Evolutionary conservation across 257 asterid genomes (phyloP), one percentile per base, ranked within the genome.

Genomic region (Thymus mandschuricus): DNA sequence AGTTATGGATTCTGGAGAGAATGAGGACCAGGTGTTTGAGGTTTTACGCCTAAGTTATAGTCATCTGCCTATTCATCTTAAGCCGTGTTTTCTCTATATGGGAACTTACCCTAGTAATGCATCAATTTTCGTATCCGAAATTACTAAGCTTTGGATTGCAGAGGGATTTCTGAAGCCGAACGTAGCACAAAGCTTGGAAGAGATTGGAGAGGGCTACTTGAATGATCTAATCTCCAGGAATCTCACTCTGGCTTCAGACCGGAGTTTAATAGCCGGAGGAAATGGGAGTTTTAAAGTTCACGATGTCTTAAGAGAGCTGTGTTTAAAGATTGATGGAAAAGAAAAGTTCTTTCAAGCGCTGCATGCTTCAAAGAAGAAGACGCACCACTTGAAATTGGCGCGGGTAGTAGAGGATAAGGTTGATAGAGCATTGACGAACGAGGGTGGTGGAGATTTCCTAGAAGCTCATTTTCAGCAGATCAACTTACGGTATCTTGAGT

Each of bases 51-150:
- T 58, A 4, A 58, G 64, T 58, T 58, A 58, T 33, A 33, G 5
- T 38, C 44, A 58, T 41, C 11, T 58, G 41, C 64, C 64, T 31
- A n/a, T 58, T 58, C 64, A 58, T 58, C 15, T 58, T 11, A 58
- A 58, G 38, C 64, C 64, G 0, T 58, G 64, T 33, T 58, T 58
- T 34, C 15, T 58, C 28, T 12, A 31, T 3, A 58, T 58, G 44
- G 64, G 64, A 58, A 58, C 59, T 27, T 33, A 4, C 12, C 28
- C 38, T 10, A 5, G 27, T 31, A 1, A 33, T 58, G 7, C 3
- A 11, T 31, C 10, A 6, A 49, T 49, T 58, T 54, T 31, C 28
- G 13, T 21, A 21, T 31, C 63, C 1, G n/a, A 58, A 6, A 8
- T 58, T 31, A 31, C 12, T 5, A 11, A 11, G 8, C 64, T 34